Evolutionary conservation across 2,329 filamentous ascomycete species (phyloP), one percentile per base, ranked within the genome.

Genomic region (Zymoseptoria pseudotritici): DNA sequence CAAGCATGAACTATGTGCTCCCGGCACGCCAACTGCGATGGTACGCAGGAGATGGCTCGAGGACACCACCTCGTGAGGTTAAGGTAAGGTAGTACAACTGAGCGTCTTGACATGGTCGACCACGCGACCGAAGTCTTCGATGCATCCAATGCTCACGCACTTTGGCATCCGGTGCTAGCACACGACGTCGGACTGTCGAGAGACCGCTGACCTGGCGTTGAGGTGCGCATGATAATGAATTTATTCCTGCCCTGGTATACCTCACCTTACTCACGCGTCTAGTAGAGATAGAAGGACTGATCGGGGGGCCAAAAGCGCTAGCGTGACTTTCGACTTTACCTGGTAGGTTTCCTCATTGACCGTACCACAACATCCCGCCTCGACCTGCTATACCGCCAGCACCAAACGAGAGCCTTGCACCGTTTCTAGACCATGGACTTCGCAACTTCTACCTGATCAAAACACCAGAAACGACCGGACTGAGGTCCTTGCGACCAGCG

Each of bases 401-500:
- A 54, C 29, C 42, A 22, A 31, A 22, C 29, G 26, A 55, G 36
- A 46, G 36, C 13, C 5, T n/a, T 46, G 36, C 36, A 46, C 36
- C 36, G 36, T n/a, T n/a, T 46, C 17, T 46, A 46, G 36, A 46
- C 36, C 36, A 46, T 46, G 36, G 36, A n/a, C 0, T 13, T 46
- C 36, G 36, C 36, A 46, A 50, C 21, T 22, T 52, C n/a, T 36
- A 52, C 42, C 42, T 24, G 31, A n/a, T 52, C 22, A 10, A 17
- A 29, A 22, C 42, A 52, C 42, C 26, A 17, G 31, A 36, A 24
- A 2, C 29, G 52, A 50, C 54, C 54, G 36, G 49, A 46, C 54
- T 62, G 62, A 58, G 63, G 63, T 65, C 63, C 63, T 56, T 24
- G 63, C 54, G 63, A 61, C 63, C 63, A 55, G 53, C 51, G 54